A percentile compares a stretch with the other conserved stretches of the same genome.
These are phyloP conservation scores for Physcomitrium patens DNA, from an alignment of 225 moss, liverwort and hornwort genomes.

Conservation along the genomic window DNA sequence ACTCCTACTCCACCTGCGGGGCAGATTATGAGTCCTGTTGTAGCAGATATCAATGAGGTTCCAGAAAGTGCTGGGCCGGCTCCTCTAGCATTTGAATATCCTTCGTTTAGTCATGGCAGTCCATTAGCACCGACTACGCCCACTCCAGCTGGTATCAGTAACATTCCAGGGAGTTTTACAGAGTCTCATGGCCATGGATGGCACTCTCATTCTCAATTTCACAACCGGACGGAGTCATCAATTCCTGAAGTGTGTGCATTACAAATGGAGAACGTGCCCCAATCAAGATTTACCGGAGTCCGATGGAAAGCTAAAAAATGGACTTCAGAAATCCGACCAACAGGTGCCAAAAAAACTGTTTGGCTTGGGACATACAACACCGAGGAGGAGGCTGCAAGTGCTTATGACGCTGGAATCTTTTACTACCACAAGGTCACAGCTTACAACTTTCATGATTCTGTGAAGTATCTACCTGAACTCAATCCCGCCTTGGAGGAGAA, in stretches of 20 bases:
- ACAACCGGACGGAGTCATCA: conserved; percentile 21
- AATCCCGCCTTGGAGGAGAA: conserved; percentile 32
- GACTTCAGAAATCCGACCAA: conserved; percentile 60
- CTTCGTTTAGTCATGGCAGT: conserved; percentile 1
- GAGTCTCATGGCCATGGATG: conserved; percentile 23
- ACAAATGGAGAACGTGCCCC: conserved; percentile 20
- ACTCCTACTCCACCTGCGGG: not conserved
- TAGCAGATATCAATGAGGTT: conserved; percentile 32
- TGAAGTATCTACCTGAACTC: conserved; percentile 31
- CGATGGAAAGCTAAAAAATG: conserved; percentile 58
- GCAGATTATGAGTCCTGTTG: not conserved
- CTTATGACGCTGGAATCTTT: conserved; percentile 57
- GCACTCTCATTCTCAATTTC: not conserved
- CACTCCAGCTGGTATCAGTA: conserved; percentile 38
- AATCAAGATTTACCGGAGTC: conserved; percentile 46
- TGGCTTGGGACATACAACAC: conserved; percentile 65
- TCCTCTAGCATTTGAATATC: conserved; percentile 10
- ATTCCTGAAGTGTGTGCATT: conserved; percentile 39
- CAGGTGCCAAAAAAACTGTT: conserved; percentile 48
- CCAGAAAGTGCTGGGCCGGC: conserved; percentile 32
- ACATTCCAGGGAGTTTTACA: conserved; percentile 39
- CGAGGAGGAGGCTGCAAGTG: conserved; percentile 65
- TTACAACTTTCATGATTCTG: conserved; percentile 55
- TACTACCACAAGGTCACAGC: conserved; percentile 44
- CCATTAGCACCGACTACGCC: conserved; percentile 11